These are phyloP conservation scores for Teunomyces lycoperdinae DNA, from an alignment of 805 yeast species.

Conservation along the genomic window DNA sequence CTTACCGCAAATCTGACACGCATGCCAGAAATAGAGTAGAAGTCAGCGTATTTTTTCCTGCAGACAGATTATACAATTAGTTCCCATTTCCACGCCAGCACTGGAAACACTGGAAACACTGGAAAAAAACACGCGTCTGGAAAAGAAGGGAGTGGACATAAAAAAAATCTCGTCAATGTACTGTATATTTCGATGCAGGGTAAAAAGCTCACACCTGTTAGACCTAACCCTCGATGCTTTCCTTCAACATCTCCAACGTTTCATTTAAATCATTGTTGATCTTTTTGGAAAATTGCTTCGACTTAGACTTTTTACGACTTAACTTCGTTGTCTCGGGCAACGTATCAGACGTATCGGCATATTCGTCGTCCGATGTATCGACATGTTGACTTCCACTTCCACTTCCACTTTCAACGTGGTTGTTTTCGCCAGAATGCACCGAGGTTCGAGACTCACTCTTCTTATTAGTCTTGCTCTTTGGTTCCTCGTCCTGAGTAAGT, in stretches of 20 bases:
- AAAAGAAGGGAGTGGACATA: background rate
- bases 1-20: too few relatives aligned
- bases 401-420: background rate
- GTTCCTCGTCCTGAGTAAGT: background rate
- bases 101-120: too few relatives aligned
- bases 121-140: background rate
- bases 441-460: background rate
- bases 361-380: conserved; percentile 13
- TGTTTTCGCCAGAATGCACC: background rate
- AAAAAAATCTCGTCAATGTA: background rate
- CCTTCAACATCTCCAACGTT: conserved; percentile 39
- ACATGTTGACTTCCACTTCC: background rate
- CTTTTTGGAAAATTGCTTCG: conserved; percentile 33
- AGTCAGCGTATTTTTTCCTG: background rate
- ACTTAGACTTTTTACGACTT: conserved; percentile 27
- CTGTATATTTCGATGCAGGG: background rate
- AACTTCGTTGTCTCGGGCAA: conserved; percentile 10
- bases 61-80: background rate
- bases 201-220: background rate
- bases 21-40: too few relatives aligned
- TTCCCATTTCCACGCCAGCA: too few relatives aligned
- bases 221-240: conserved; percentile 25
- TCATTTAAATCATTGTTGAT: conserved; percentile 33
- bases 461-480: background rate
- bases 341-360: conserved; percentile 16